Evolutionary conservation across 1,284 basidiomycete genomes (phyloP).

Genomic region (Pyrrhoderma lamaoense): DNA sequence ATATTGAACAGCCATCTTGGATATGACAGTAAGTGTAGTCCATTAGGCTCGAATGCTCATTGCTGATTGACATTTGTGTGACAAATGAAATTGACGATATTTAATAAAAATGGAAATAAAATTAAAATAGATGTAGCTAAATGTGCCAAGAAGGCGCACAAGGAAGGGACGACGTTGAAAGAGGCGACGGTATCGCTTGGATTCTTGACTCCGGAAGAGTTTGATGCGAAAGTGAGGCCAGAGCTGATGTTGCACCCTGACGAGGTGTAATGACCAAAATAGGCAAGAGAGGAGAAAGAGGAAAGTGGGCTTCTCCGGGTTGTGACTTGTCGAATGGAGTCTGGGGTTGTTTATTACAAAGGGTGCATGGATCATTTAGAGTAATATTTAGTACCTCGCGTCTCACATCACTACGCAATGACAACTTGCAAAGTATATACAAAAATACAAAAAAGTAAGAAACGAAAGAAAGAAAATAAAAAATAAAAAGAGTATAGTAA

Average conservation of each 20-base stretch:
- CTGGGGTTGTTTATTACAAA: too few relatives aligned
- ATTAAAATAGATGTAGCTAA: conserved; percentile 78
- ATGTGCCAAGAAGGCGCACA: conserved; percentile 99
- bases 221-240: conserved; percentile 92
- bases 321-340: too few relatives aligned
- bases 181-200: conserved; percentile 88
- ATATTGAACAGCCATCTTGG: conserved; percentile 90
- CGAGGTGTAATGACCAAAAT: conserved; percentile 34
- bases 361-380: too few relatives aligned
- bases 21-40: conserved; percentile 76
- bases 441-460: too few relatives aligned
- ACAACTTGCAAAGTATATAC: too few relatives aligned
- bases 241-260: conserved; percentile 81
- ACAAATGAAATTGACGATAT: conserved; percentile 19
- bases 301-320: too few relatives aligned
- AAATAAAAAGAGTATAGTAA: too few relatives aligned
- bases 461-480: too few relatives aligned
- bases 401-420: too few relatives aligned
- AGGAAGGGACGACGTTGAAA: conserved; percentile 93
- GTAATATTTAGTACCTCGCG: too few relatives aligned
- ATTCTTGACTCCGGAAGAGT: conserved; percentile 85
- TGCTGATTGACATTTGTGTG: not conserved
- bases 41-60: conserved; percentile 6
- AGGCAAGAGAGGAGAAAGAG: too few relatives aligned
- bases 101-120: not conserved